Conservation (phyloP, 495 filamentous ascomycete species). For the Trichoderma parareesei region DNA sequence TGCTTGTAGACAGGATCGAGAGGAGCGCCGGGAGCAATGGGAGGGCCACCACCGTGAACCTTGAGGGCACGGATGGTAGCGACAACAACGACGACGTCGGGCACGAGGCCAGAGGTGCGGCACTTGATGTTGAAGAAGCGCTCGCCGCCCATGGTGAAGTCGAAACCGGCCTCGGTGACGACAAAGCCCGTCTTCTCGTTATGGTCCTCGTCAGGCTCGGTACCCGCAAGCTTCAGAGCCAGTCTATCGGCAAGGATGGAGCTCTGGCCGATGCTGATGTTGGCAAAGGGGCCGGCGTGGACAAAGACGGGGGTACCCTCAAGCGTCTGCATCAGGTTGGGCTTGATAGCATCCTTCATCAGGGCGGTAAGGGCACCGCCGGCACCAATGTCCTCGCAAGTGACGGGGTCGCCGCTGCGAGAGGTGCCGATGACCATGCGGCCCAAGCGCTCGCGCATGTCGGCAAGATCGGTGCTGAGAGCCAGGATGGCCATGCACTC, state of each 20-base stretch:
- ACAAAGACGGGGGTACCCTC: slow-evolving; percentile 97
- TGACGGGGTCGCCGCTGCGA: slow-evolving; percentile 77
- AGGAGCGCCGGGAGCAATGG: slow-evolving; percentile 76
- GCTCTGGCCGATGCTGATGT: slow-evolving; percentile 94
- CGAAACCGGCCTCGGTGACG: slow-evolving; percentile 96
- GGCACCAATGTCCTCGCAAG: slow-evolving; percentile 88
- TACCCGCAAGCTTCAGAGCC: slow-evolving; percentile 90
- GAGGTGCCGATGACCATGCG: slow-evolving; percentile 96
- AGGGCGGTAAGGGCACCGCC: slow-evolving; percentile 88
- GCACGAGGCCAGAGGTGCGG: slow-evolving; percentile 82
- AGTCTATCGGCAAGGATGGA: slow-evolving; percentile 92
- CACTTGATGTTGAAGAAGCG: slow-evolving; percentile 99
- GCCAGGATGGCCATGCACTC: slow-evolving; percentile 98
- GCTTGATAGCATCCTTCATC: slow-evolving; percentile 98
- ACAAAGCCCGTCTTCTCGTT: slow-evolving; percentile 82
- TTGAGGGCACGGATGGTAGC: slow-evolving; percentile 93
- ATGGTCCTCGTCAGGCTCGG: slow-evolving; percentile 87
- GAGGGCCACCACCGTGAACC: slow-evolving; percentile 90
- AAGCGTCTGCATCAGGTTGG: slow-evolving; percentile 96
- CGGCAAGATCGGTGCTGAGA: slow-evolving; percentile 74
- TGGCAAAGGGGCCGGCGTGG: slow-evolving; percentile 94
- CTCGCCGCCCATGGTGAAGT: slow-evolving; percentile 99
- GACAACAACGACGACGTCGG: slow-evolving; percentile 89
- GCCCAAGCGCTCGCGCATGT: slow-evolving; percentile 91
- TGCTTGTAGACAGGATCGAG: slow-evolving; percentile 80